Percentiles rank a stretch among this genome's conserved stretches.
Conservation (phyloP, 2,329 filamentous ascomycete species). For the Aspergillus tanneri region DNA sequence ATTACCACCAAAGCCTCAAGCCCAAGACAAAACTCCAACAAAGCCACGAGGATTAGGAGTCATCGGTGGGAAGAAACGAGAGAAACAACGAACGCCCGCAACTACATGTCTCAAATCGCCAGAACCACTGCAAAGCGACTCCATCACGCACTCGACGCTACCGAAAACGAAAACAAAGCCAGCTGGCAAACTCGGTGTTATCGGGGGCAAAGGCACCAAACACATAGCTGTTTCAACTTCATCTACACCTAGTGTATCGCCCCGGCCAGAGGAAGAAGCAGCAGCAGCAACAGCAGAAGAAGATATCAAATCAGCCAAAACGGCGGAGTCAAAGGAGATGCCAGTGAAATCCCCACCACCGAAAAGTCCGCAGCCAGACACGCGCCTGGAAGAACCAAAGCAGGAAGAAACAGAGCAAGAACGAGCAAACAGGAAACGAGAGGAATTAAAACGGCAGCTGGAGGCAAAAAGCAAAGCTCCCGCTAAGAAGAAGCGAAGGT, state of each 20-base stretch:
- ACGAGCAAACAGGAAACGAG: slow-evolving; percentile 55
- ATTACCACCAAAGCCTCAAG: slow-evolving; percentile 4
- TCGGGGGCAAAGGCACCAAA: slow-evolving; percentile 31
- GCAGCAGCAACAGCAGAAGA: not conserved
- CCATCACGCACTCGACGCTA: not conserved
- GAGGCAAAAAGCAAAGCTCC: slow-evolving; percentile 53
- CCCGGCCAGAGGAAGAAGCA: not conserved
- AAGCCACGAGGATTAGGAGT: slow-evolving; percentile 28
- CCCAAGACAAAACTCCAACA: slow-evolving; percentile 10
- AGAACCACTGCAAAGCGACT: not conserved
- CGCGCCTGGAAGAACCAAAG: slow-evolving; percentile 14
- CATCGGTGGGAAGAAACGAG: slow-evolving; percentile 34
- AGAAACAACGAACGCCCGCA: slow-evolving; percentile 7
- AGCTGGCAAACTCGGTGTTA: slow-evolving; percentile 35
- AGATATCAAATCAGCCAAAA: not conserved
- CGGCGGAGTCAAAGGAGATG: not conserved
- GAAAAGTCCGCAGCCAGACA: slow-evolving; percentile 7
- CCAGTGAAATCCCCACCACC: slow-evolving; percentile 1
- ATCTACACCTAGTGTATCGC: not conserved
- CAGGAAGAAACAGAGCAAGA: slow-evolving; percentile 48
- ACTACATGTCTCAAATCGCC: not conserved
- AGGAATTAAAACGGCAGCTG: slow-evolving; percentile 56
- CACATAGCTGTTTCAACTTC: slow-evolving; percentile 4
- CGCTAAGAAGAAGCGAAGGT: slow-evolving; percentile 58
- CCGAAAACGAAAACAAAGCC: slow-evolving; percentile 1